Evolutionary conservation across 2,329 filamentous ascomycete genomes (phyloP), one percentile per base, ranked within the genome.

Genomic region (Penicillium concentricum): DNA sequence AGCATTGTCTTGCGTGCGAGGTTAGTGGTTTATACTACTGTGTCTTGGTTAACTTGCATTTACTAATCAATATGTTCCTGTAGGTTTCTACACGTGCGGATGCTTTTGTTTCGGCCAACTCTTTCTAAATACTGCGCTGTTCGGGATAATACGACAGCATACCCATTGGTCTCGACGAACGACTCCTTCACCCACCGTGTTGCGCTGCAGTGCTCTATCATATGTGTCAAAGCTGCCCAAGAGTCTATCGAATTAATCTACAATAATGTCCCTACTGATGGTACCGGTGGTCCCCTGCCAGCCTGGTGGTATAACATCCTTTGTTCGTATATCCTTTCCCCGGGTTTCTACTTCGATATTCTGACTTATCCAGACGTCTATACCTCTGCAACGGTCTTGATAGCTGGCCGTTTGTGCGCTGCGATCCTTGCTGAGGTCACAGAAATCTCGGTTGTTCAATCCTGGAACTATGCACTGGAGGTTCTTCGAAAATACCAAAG

Each of bases 301-400:
- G 70, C 71, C 1, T 75, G 72, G 72, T 74, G 72, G 72, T 74
- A 73, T 46, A 71, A 73, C 4, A 71, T 74, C 22, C 64, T 74
- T 2, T 74, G 69, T 72, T 44, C 54, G 69, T 57, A 24, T 10
- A 34, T 3, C 10, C 4, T 32, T 6, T 26, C 9, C 3, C 15
- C 2, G 13, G 4, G 0, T 30, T 39, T n/a, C 10, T 41, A 26
- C 10, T 15, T 20, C 4, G 2, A 39, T 1, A 12, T 38, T 28
- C 61, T 68, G 18, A 67, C 43, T 10, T n/a, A 2, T 12, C 2
- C 42, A 72, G 69, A 74, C 35, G 63, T 73, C 8, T 74, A 75
- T 56, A 72, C 70, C 1, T 70, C 72, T 2, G 71, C 72, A 3
- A 73, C 69, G 1, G 70, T 74, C 9, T 54, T 75, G 1, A 69